These are phyloP conservation scores for Flaveria brownii DNA, from an alignment of 129 eudicot species.

Conservation along the genomic window DNA sequence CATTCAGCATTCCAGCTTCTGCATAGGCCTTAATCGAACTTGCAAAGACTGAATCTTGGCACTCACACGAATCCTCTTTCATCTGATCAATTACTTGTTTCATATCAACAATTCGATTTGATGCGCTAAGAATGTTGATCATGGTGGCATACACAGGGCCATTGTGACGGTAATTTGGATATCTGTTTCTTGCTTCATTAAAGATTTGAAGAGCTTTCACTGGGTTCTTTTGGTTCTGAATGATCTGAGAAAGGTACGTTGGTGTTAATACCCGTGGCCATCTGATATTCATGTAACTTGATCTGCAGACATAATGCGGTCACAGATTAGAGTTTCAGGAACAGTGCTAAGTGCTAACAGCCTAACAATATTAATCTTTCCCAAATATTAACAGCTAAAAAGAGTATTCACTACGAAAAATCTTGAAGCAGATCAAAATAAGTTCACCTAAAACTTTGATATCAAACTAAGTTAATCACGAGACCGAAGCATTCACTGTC, in stretches of 20 bases:
- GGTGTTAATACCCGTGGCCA: conserved; percentile 91
- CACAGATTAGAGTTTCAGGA: conserved; percentile 2
- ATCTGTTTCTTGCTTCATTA: conserved; percentile 61
- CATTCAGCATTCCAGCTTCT: conserved; percentile 62
- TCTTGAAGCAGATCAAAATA: not conserved
- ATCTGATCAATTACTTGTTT: conserved; percentile 65
- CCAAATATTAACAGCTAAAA: not conserved
- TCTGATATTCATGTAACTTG: conserved; percentile 57
- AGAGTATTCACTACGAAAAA: not conserved
- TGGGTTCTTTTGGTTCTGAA: conserved; percentile 71
- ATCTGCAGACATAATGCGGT: not conserved
- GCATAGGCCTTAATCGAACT: conserved; percentile 65
- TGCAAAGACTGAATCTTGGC: conserved; percentile 64
- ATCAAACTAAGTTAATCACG: not conserved
- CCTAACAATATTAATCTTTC: not conserved
- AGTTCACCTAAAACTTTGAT: not conserved
- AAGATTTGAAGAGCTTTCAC: conserved; percentile 74
- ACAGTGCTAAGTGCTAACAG: not conserved
- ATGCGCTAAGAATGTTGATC: conserved; percentile 64
- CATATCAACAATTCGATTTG: conserved; percentile 66
- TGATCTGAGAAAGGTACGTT: conserved; percentile 65
- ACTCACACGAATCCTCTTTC: conserved; percentile 84
- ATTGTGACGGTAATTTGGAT: conserved; percentile 76
- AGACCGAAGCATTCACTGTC: not conserved
- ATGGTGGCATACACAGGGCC: conserved; percentile 89